Base-by-base conservation (phyloP, 1,139 yeast species). In the Zygosaccharomyces pseudobailii region DNA sequence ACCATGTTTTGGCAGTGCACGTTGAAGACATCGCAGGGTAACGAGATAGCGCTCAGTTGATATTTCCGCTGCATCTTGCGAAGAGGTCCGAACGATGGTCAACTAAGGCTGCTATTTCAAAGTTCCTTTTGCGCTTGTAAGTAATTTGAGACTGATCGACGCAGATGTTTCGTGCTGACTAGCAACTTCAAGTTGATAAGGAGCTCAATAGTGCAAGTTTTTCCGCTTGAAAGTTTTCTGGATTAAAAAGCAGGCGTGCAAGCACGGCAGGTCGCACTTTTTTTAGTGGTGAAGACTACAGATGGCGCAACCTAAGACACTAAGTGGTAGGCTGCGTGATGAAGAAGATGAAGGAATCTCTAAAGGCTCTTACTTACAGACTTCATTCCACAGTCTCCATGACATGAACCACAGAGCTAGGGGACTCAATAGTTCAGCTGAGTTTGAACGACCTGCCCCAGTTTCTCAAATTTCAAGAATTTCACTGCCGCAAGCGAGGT, bases 401-500 rank as follows among this genome's bases (percentile, higher is more conserved):
- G 58, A 55, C 19, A 37, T 48, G 24, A 44, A 35, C 32, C 23
- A 36, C 8, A 43, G 35, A n/a, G 19, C 19, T 4, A 4, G 10
- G 32, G 45, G 42, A n/a, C 42, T 39, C 9, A 35, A 20, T 17
- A 35, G 25, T 28, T 42, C 36, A n/a, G 30, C 34, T 13, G 36
- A 23, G 23, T 35, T 42, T 4, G 43, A 34, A n/a, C 40, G 22
- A 6, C 32, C 36, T 5, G 38, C 35, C 5, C 22, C 31, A 8
- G 28, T 21, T 3, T 54, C 59, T n/a, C 56, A 51, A 27, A 28
- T 45, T 3, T 55, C 71, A 5, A 52, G 66, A 39, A 59, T 63
- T 1, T 66, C 71, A 4, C 54, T 65, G 46, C 65, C 72, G 3
- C 71, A 66, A 46, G 36, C 67, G 43, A 56, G 61, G 42, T 53